Evolutionary conservation across 495 filamentous ascomycete species (phyloP).

Genomic region (Achaetomiella virescens): DNA sequence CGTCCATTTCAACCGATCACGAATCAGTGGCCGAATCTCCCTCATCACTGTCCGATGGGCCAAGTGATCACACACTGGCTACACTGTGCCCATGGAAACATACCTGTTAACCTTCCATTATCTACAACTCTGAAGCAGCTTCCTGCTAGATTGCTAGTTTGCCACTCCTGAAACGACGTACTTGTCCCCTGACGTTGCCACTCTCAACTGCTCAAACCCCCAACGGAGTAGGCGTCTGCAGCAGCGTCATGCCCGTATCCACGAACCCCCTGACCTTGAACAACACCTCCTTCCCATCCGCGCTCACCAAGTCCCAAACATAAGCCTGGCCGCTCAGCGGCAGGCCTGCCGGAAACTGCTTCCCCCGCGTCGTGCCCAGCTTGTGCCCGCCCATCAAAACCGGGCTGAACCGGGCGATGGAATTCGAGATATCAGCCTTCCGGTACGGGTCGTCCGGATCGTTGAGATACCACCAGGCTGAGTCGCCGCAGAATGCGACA

Average conservation of each 20-base stretch:
- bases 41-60: too few relatives aligned
- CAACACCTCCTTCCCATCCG: neutral
- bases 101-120: too few relatives aligned
- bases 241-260: neutral
- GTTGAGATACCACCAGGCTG: neutral
- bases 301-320: constrained; percentile 1
- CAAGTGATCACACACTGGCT: too few relatives aligned
- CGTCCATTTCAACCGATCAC: too few relatives aligned
- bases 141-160: too few relatives aligned
- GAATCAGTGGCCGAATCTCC: too few relatives aligned
- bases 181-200: neutral
- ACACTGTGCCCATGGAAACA: too few relatives aligned
- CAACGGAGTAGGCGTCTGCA: neutral
- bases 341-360: neutral
- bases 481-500: neutral
- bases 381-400: neutral
- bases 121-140: too few relatives aligned
- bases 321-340: neutral
- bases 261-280: neutral
- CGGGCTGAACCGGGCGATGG: neutral
- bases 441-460: neutral
- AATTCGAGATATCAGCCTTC: too few relatives aligned
- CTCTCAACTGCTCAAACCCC: neutral
- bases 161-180: too few relatives aligned
- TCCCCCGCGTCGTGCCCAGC: neutral